Conservation (phyloP, 2,329 filamentous ascomycete genomes). For the Furcasterigmium furcatum region DNA sequence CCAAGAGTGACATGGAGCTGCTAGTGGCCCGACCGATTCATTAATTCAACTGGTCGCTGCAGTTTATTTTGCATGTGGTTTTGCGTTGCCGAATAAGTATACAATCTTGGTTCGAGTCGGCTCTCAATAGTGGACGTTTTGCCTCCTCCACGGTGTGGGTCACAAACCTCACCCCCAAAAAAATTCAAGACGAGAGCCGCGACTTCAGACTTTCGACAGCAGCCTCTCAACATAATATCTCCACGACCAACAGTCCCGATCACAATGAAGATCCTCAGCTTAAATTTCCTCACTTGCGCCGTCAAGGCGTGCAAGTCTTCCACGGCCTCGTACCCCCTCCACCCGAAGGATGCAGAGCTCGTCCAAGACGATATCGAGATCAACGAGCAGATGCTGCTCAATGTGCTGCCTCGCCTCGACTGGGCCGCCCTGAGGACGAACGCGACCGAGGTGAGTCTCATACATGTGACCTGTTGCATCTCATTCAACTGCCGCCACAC, state of each 20-base stretch:
- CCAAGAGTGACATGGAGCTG: no score
- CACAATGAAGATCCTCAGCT: constrained; percentile 87
- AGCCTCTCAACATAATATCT: not conserved
- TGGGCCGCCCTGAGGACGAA: constrained; percentile 79
- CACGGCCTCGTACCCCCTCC: constrained; percentile 78
- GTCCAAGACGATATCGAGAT: constrained; percentile 79
- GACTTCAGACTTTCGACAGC: constrained; percentile 8
- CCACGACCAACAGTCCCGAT: not conserved
- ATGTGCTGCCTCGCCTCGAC: constrained; percentile 83
- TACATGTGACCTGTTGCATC: constrained; percentile 3
- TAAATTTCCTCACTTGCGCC: constrained; percentile 96
- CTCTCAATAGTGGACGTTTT: no score
- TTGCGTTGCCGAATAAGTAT: no score
- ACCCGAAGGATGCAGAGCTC: constrained; percentile 88
- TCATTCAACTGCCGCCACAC: not conserved
- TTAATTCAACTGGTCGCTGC: no score
- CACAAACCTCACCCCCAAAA: constrained; percentile 5
- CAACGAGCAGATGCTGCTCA: constrained; percentile 76
- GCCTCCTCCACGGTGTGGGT: no score
- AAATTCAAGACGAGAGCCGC: constrained; percentile 6
- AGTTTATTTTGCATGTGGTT: no score
- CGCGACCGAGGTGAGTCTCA: constrained; percentile 69
- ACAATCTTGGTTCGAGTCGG: no score
- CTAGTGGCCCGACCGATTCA: no score
- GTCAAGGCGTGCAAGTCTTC: constrained; percentile 90